phyloP scores from a whole-genome alignment of 2,329 filamentous ascomycete genomes.

The Fusarium pseudonygamai region DNA sequence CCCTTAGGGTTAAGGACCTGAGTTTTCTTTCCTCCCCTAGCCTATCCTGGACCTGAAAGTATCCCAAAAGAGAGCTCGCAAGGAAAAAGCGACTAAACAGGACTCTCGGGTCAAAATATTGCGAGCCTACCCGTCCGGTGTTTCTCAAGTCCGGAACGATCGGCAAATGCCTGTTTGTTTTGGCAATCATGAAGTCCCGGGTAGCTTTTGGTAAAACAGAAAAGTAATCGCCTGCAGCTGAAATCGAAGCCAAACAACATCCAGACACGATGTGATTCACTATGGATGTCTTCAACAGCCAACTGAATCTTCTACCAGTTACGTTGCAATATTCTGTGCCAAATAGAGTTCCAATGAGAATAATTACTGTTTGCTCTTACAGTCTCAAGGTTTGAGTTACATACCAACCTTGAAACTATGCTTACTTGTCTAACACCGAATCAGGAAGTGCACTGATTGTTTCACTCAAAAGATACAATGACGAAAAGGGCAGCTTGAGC shows the following conservation, averaged over 20 bases:
- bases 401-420: conserved; percentile 35
- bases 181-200: conserved; percentile 16
- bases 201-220: conserved; percentile 1
- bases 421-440: neutral
- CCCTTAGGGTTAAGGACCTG: too few species aligned
- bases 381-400: neutral
- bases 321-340: neutral
- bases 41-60: neutral
- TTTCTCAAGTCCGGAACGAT: neutral
- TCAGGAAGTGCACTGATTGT: neutral
- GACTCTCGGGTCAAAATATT: neutral
- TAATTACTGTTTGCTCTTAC: neutral
- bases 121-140: neutral
- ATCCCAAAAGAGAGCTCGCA: neutral
- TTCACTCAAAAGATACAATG: neutral
- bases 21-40: too few species aligned
- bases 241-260: neutral
- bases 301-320: neutral
- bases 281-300: too few species aligned
- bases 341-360: neutral
- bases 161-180: neutral
- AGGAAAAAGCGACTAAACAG: neutral
- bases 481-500: neutral
- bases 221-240: neutral
- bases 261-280: neutral